These are phyloP conservation scores for Phtheirospermum japonicum DNA, from an alignment of 257 asterid species.

Conservation along the genomic window DNA sequence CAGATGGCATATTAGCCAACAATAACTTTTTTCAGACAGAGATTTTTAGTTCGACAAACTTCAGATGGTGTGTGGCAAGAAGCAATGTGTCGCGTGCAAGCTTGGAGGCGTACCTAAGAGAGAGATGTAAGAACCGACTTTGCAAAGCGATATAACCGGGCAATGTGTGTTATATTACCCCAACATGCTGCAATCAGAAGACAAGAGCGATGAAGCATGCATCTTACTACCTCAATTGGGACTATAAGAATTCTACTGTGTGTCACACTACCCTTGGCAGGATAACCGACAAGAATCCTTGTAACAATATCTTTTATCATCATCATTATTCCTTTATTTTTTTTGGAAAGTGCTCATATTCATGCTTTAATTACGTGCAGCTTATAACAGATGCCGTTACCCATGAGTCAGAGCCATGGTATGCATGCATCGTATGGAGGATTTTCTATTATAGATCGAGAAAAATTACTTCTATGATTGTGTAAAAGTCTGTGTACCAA, in stretches of 20 bases:
- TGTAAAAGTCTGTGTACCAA: too few relatives aligned
- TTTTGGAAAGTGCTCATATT: too few relatives aligned
- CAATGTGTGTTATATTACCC: not conserved
- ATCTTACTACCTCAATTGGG: not conserved
- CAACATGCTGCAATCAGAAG: not conserved
- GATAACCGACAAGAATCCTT: not conserved
- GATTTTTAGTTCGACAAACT: constrained; percentile 10
- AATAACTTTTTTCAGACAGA: too few relatives aligned
- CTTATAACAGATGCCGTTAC: too few relatives aligned
- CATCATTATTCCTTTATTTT: too few relatives aligned
- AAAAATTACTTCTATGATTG: too few relatives aligned
- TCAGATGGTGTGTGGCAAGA: constrained; percentile 4
- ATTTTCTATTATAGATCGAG: too few relatives aligned
- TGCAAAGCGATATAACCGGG: not conserved
- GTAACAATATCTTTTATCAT: not conserved
- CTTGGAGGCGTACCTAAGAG: not conserved
- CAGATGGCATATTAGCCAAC: too few relatives aligned
- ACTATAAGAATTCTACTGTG: not conserved
- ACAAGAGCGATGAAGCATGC: not conserved
- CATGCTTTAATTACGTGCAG: too few relatives aligned
- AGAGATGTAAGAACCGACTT: not conserved
- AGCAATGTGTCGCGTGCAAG: not conserved
- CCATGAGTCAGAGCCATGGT: too few relatives aligned
- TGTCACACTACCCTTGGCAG: not conserved
- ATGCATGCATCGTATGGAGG: too few relatives aligned